phyloP scores from a whole-genome alignment of 163 green algal species.

The Scenedesmus sp. region DNA sequence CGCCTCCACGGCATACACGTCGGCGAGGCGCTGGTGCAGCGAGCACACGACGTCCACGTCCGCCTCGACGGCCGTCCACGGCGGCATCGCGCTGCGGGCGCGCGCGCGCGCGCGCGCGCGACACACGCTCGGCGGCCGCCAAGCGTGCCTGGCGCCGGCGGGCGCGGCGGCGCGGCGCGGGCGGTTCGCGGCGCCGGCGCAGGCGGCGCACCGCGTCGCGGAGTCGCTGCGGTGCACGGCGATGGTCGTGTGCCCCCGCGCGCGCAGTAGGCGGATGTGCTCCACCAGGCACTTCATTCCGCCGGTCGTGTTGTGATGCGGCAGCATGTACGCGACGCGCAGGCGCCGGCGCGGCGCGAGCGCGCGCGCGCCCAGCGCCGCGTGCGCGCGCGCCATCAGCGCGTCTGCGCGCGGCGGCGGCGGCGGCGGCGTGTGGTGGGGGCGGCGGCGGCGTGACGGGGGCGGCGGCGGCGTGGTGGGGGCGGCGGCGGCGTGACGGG shows the following conservation, averaged over 20 bases:
- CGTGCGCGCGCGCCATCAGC: slow-evolving; percentile 38
- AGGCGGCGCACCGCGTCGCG: too few species aligned
- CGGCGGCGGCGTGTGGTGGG: too few species aligned
- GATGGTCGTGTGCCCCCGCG: slow-evolving; percentile 60
- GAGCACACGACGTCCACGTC: slow-evolving; percentile 65
- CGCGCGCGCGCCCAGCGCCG: slow-evolving; percentile 24
- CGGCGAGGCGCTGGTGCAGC: slow-evolving; percentile 63
- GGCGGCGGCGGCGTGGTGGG: too few species aligned
- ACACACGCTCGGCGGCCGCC: too few species aligned
- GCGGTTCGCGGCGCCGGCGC: too few species aligned
- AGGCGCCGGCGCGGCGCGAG: slow-evolving; percentile 50
- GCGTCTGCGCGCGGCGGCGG: too few species aligned
- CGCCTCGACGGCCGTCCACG: slow-evolving; percentile 63
- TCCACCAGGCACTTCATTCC: slow-evolving; percentile 77
- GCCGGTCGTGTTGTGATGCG: slow-evolving; percentile 72
- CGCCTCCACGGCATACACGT: slow-evolving; percentile 59
- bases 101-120: too few species aligned
- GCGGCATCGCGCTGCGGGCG: slow-evolving; percentile 61
- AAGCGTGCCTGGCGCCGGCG: too few species aligned
- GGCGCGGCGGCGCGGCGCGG: neutral
- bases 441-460: too few species aligned
- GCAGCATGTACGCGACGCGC: slow-evolving; percentile 60
- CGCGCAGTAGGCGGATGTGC: slow-evolving; percentile 65
- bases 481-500: too few species aligned
- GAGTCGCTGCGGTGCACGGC: slow-evolving; percentile 63